Evolutionary conservation across 2,329 filamentous ascomycete species (phyloP).

Genomic region (Diaporthe citrichinensis): DNA sequence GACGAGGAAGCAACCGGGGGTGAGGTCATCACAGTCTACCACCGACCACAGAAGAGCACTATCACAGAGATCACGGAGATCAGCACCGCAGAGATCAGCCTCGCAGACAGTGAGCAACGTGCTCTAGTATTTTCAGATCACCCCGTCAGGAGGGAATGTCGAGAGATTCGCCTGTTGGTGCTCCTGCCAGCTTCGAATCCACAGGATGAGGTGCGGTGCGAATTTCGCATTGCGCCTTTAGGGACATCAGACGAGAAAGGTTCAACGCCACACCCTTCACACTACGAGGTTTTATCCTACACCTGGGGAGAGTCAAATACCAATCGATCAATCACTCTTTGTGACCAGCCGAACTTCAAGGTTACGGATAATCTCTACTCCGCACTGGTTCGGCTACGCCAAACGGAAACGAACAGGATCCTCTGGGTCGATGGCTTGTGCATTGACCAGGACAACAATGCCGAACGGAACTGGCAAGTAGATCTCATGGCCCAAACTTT

Average conservation of each 20-base stretch:
- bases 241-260: too few relatives aligned
- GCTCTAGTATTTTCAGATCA: not conserved
- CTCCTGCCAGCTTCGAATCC: not conserved
- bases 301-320: slow-evolving; percentile 1
- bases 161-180: slow-evolving; percentile 2
- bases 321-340: not conserved
- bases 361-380: slow-evolving; percentile 17
- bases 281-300: slow-evolving; percentile 10
- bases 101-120: not conserved
- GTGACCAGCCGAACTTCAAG: not conserved
- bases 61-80: slow-evolving; percentile 7
- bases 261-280: not conserved
- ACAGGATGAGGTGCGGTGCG: slow-evolving; percentile 20
- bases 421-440: slow-evolving; percentile 14
- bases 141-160: not conserved
- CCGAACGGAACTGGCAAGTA: slow-evolving; percentile 23
- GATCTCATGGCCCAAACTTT: not conserved
- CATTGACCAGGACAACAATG: slow-evolving; percentile 21
- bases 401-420: slow-evolving; percentile 3
- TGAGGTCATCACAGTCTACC: slow-evolving; percentile 17
- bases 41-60: slow-evolving; percentile 1
- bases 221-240: slow-evolving; percentile 6
- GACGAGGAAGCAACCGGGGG: slow-evolving; percentile 1
- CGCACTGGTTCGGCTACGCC: slow-evolving; percentile 19
- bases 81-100: slow-evolving; percentile 8